Evolutionary conservation across 2,329 filamentous ascomycete genomes (phyloP).

Genomic region (Penicillium sp.): DNA sequence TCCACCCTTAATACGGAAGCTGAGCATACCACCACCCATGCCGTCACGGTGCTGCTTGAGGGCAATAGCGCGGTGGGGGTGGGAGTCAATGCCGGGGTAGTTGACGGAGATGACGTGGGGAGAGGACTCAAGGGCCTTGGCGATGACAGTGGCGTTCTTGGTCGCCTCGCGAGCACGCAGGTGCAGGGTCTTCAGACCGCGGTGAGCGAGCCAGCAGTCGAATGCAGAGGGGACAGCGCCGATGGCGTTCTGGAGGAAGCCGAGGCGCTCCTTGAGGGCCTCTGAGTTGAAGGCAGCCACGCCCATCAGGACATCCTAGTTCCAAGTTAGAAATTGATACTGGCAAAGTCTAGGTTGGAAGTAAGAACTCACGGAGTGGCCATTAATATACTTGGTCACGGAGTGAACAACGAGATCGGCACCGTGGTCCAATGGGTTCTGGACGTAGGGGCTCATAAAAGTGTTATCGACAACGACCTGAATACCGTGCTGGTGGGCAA

Average conservation of each 20-base stretch:
- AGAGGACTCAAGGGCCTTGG: conserved; percentile 71
- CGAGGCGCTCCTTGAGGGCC: conserved; percentile 69
- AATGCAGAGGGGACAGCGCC: conserved; percentile 93
- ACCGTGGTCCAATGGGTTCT: conserved; percentile 92
- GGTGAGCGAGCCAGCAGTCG: conserved; percentile 96
- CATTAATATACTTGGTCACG: conserved; percentile 99
- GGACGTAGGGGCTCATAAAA: conserved; percentile 92
- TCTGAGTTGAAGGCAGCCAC: conserved; percentile 92
- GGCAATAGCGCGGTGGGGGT: conserved; percentile 81
- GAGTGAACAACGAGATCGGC: conserved; percentile 96
- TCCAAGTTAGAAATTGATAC: conserved; percentile 6
- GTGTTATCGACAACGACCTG: conserved; percentile 99
- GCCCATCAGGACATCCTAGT: conserved; percentile 89
- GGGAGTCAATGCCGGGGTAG: conserved; percentile 87
- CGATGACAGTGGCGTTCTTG: conserved; percentile 75
- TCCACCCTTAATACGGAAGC: conserved; percentile 88
- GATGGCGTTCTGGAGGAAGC: conserved; percentile 95
- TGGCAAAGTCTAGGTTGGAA: not conserved
- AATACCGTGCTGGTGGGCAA: conserved; percentile 84
- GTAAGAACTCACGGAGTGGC: conserved; percentile 60
- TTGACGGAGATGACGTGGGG: conserved; percentile 85
- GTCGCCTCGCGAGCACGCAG: conserved; percentile 83
- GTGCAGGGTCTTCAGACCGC: conserved; percentile 94
- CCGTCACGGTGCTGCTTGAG: conserved; percentile 88
- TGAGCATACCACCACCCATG: conserved; percentile 96